Evolutionary conservation across 1,284 basidiomycete genomes (phyloP), one percentile per base, ranked within the genome.

Genomic region (Pascua guehoae): DNA sequence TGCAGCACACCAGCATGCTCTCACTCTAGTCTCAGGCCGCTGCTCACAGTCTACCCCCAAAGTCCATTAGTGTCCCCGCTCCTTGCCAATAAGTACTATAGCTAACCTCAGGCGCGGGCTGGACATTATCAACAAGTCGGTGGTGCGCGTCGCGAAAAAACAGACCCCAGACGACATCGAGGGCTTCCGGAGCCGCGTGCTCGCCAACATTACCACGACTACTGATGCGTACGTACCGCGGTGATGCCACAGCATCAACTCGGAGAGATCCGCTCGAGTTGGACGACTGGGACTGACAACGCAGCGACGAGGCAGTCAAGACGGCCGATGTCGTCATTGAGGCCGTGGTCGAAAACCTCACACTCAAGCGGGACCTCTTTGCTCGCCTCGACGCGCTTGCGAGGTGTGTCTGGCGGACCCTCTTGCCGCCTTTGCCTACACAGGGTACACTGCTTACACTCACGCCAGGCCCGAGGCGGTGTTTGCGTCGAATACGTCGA

Each of bases 401-500:
- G 1, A 78, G 47, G 53, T 55, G 32, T 32, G 56, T 32, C 24
- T 7, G 24, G 24, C 7, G 24, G 24, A 32, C 24, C 3, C 24
- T 32, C 7, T 32, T 3, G 24, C 38, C 7, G 75, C n/a, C n/a
- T n/a, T n/a, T n/a, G n/a, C n/a, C n/a, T n/a, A n/a, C n/a, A n/a
- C n/a, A n/a, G n/a, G n/a, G n/a, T n/a, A n/a, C n/a, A n/a, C n/a
- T n/a, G n/a, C n/a, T 32, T 32, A n/a, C 56, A 39, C 39, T 43
- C 4, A 48, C 15, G 1, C 3, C 44, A 58, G 54, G 44, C 58
- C 41, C 39, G 63, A 76, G 15, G 50, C 53, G 14, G 77, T 83
- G 58, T 83, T 84, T 60, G 81, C 82, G 14, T 79, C 76, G 56
- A 84, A 84, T 70, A 84, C 83, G n/a, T 79, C 77, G 38, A 79